A percentile compares a stretch with the other conserved stretches of the same genome.
Conservation (phyloP, 805 yeast genomes). For the Yarrowia sp. region DNA sequence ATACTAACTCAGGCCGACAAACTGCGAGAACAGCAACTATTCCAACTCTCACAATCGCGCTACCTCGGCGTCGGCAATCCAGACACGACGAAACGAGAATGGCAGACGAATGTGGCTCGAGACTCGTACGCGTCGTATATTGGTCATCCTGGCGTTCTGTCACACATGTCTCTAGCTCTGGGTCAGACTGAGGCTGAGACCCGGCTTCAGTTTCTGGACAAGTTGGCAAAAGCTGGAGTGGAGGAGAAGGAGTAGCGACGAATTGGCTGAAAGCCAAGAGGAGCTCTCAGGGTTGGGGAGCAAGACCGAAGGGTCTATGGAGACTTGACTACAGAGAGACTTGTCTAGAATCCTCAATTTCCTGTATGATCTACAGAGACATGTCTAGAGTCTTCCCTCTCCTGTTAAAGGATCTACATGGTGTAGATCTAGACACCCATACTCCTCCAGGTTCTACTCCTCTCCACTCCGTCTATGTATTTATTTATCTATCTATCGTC, state of each 20-base stretch:
- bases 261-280: no score
- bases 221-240: background rate
- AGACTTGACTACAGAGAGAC: no score
- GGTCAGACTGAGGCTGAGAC: conserved; percentile 9
- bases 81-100: conserved; percentile 65
- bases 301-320: no score
- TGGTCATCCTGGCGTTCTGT: conserved; percentile 36
- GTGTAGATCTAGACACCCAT: no score
- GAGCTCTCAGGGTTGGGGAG: no score
- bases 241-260: background rate
- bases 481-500: no score
- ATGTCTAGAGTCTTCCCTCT: no score
- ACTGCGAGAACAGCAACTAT: conserved; percentile 56
- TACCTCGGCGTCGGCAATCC: conserved; percentile 75
- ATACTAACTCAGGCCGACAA: conserved; percentile 52
- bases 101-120: conserved; percentile 61
- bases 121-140: conserved; percentile 62
- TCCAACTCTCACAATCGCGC: conserved; percentile 54
- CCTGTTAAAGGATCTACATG: no score
- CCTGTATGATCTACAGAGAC: no score
- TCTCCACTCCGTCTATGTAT: no score
- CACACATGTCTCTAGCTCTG: conserved; percentile 7
- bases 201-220: background rate
- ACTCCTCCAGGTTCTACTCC: no score
- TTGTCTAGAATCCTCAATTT: no score